Base-by-base conservation (phyloP, 1,139 yeast genomes). In the Geotrichum europaeum region DNA sequence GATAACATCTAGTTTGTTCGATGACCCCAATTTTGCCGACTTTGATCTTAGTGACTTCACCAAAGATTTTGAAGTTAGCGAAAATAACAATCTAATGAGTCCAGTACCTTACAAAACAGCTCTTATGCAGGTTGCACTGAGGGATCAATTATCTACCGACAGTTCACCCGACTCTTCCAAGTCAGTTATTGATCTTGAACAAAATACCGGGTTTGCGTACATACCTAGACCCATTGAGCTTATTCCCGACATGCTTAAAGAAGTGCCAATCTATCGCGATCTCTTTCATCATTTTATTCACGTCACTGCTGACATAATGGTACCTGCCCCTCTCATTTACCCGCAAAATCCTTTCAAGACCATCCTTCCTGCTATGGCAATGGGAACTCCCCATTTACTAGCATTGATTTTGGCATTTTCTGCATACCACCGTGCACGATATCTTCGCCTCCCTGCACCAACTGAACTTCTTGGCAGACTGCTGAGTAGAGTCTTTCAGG, bases 371-470 rank as follows among this genome's bases (percentile, higher is more conserved):
- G 83, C 82, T 65, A 79, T 88, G 82, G 92, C 95, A 0, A 77
- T 86, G 79, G 77, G 79, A 22, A 81, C 88, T 0, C 75, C 76
- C 13, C 76, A 75, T 18, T 73, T 88, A 13, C 73, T 87, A 65
- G 80, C 88, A 1, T 76, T 87, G 1, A 69, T 87, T 24, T 73
- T 87, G 49, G 92, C 94, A 1, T 86, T 84, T 70, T 84, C 91
- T 0, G 85, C 89, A 0, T 75, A 80, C 4, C 83, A 85, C 63
- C 76, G 71, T 36, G 69, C 71, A 5, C 64, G 67, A 49, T 66
- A 62, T 67, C 75, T 60, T 68, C 75, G 59, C 70, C 79, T 43
- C 64, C 73, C 51, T 69, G 73, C 62, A 73, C 83, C 85, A 0
- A 73, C 74, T 18, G 78, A 74, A 15, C 72, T 84, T 6, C 75